Evolutionary conservation across 2,329 filamentous ascomycete genomes (phyloP), one percentile per base, ranked within the genome.

Genomic region (Cladosporium phlei): DNA sequence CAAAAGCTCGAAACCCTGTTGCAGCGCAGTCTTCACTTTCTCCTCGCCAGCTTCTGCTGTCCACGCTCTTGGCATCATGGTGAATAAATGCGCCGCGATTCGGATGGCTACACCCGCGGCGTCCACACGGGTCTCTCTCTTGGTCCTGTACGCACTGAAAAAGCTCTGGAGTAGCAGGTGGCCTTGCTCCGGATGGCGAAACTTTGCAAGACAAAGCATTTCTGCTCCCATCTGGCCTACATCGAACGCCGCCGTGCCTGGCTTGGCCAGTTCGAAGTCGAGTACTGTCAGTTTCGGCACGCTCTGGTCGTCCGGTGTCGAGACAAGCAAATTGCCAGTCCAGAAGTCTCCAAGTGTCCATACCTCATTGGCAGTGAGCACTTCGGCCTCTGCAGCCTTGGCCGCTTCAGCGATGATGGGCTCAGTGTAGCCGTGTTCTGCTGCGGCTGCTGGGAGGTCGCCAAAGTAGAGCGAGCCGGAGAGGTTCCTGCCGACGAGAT

Each of bases 151-250:
- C 6, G 38, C 30, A 3, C 16, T 14, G 3, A 53, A 27, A 21
- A 51, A 55, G 10, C 25, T 33, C 4, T 38, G 21, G 5, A 55
- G 32, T 21, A 51, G 29, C 4, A 47, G 37, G 27, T 24, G 21
- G 1, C 51, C 51, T 5, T 22, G 21, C 14, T 43, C 29, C 4
- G 6, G 10, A 19, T 43, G 35, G 2, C 51, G 42, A 34, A 53
- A 55, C 2, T 22, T 38, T 11, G 53, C 47, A 3, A 55, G 34
- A 33, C 49, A 53, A 4, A 52, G 48, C 47, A 53, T 48, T 33
- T 55, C 53, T 12, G 51, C 53, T 4, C 45, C 51, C 52, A 53
- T 55, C 21, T 55, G 53, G 2, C 52, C 51, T 11, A 55, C 20
- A 37, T 55, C 53, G 16, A 51, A 55, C 2, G 43, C 49, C 28